phyloP scores from a whole-genome alignment of 495 filamentous ascomycete genomes.

The Podospora tetraspora region DNA sequence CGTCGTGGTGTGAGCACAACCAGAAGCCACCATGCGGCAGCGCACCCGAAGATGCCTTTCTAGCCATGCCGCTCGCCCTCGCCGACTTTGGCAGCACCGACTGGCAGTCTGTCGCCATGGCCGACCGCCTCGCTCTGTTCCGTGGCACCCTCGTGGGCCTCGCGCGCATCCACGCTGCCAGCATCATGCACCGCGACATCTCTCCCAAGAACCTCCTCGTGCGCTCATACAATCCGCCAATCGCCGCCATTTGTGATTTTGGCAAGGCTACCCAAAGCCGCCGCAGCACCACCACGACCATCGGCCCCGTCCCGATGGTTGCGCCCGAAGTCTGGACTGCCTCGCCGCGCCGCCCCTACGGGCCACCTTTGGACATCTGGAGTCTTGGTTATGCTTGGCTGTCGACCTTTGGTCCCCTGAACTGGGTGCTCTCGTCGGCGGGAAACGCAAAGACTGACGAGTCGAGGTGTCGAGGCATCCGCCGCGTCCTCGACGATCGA shows the following conservation, averaged over 20 bases:
- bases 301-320: conserved; percentile 6
- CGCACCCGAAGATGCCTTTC: conserved; percentile 7
- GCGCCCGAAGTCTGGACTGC: conserved; percentile 8
- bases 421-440: not conserved
- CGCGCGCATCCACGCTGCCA: conserved; percentile 1
- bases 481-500: not conserved
- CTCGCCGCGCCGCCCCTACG: not conserved
- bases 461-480: conserved; percentile 1
- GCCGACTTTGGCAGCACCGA: conserved; percentile 4
- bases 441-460: conserved; percentile 3
- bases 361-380: not conserved
- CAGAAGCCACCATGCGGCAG: not conserved
- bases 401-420: conserved; percentile 5
- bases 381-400: conserved; percentile 12
- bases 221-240: conserved; percentile 1
- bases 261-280: conserved; percentile 1
- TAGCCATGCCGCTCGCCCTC: conserved; percentile 9
- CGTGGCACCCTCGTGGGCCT: conserved; percentile 5
- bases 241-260: conserved; percentile 12
- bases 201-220: conserved; percentile 8
- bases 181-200: conserved; percentile 12
- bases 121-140: conserved; percentile 3
- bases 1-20: conserved; percentile 4
- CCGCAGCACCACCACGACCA: not conserved
- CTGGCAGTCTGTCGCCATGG: not conserved